Conservation (phyloP, 768 basidiomycete genomes). For the Leccinum aurantiacum region DNA sequence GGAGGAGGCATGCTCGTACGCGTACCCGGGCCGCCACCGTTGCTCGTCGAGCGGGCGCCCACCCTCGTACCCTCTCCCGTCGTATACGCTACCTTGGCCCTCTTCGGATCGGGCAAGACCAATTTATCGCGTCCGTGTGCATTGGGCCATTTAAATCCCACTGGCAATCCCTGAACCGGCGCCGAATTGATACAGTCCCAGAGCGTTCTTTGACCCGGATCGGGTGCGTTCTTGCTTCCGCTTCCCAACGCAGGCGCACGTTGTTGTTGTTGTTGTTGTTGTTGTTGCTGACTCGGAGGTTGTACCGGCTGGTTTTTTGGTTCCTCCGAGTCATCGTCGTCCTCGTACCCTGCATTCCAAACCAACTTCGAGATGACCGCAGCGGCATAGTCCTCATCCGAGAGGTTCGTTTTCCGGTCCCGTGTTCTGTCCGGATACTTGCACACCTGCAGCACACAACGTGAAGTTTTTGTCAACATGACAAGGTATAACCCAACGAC, state of each 20-base stretch:
- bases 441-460: constrained; percentile 55
- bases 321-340: constrained; percentile 22
- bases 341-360: constrained; percentile 30
- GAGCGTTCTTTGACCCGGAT: constrained; percentile 23
- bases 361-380: constrained; percentile 18
- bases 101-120: constrained; percentile 22
- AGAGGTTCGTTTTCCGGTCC: constrained; percentile 49
- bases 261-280: not conserved
- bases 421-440: constrained; percentile 71
- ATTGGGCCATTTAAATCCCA: constrained; percentile 30
- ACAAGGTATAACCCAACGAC: constrained; percentile 21
- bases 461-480: not conserved
- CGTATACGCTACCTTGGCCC: constrained; percentile 14
- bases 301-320: not conserved
- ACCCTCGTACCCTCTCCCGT: not conserved
- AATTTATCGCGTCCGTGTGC: constrained; percentile 7
- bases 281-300: not conserved
- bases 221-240: not conserved
- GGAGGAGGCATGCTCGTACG: constrained; percentile 19
- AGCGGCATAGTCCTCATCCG: constrained; percentile 37
- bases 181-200: constrained; percentile 19
- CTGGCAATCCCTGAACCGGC: constrained; percentile 22
- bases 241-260: constrained; percentile 1
- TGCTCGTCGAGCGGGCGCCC: not conserved
- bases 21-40: not conserved